Evolutionary conservation across 2,329 filamentous ascomycete genomes (phyloP).

Genomic region (Cladosporium phlei): DNA sequence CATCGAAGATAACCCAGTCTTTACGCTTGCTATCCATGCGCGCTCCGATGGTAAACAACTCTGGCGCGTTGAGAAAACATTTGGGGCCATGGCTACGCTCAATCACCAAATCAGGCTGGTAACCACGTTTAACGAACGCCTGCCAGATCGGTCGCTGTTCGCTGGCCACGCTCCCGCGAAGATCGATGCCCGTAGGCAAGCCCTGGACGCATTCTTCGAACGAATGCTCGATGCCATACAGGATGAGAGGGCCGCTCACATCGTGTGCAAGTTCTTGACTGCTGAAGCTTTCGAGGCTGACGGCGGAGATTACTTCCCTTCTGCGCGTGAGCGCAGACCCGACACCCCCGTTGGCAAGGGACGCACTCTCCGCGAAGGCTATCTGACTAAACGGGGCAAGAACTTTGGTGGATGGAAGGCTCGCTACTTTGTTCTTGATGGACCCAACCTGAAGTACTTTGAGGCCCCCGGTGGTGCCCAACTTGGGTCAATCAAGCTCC

Average conservation of each 20-base stretch:
- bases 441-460: slow-evolving; percentile 77
- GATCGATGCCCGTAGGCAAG: slow-evolving; percentile 76
- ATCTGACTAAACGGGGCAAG: slow-evolving; percentile 93
- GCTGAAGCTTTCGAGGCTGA: slow-evolving; percentile 57
- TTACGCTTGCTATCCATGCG: slow-evolving; percentile 80
- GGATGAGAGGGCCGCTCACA: slow-evolving; percentile 68
- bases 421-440: slow-evolving; percentile 64
- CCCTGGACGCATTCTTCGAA: slow-evolving; percentile 81
- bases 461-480: slow-evolving; percentile 87
- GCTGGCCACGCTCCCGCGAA: slow-evolving; percentile 89
- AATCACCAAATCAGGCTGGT: slow-evolving; percentile 76
- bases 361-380: slow-evolving; percentile 74
- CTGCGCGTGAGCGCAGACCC: slow-evolving; percentile 29
- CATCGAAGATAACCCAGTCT: slow-evolving; percentile 86
- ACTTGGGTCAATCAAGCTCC: slow-evolving; percentile 87
- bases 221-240: slow-evolving; percentile 77
- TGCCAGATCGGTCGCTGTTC: slow-evolving; percentile 83
- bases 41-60: slow-evolving; percentile 72
- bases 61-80: slow-evolving; percentile 93
- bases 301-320: slow-evolving; percentile 41
- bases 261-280: slow-evolving; percentile 83
- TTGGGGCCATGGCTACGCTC: slow-evolving; percentile 70
- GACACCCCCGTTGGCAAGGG: slow-evolving; percentile 53
- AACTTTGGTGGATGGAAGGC: slow-evolving; percentile 99
- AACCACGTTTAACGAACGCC: slow-evolving; percentile 64